Evolutionary conservation across 2,329 filamentous ascomycete genomes (phyloP).

Genomic region (Aureobasidium sp.): DNA sequence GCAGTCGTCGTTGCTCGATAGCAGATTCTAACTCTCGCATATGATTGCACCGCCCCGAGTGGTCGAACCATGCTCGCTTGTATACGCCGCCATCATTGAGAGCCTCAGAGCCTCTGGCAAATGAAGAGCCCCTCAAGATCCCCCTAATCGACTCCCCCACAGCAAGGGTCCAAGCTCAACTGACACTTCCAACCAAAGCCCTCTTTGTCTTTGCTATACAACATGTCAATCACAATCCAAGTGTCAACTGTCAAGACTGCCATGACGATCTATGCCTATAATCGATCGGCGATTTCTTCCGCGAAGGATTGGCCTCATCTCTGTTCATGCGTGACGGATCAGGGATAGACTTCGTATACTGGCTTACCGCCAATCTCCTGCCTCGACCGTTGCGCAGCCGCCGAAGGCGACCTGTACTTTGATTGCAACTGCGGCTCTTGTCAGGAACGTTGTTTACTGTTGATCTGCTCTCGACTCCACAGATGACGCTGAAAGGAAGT

Average conservation of each 20-base stretch:
- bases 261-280: not conserved
- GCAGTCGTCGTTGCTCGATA: not conserved
- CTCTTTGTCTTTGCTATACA: not conserved
- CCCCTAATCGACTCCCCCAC: not conserved
- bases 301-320: not conserved
- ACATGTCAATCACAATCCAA: constrained; percentile 7
- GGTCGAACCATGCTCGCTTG: constrained; percentile 6
- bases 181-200: not conserved
- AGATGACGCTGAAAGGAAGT: not conserved
- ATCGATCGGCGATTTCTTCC: constrained; percentile 2
- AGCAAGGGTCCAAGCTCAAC: not conserved
- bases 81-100: not conserved
- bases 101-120: not conserved
- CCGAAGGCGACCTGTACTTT: constrained; percentile 1
- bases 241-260: not conserved
- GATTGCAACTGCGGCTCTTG: constrained; percentile 4
- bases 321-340: constrained; percentile 1
- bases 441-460: constrained; percentile 2
- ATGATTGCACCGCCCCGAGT: constrained; percentile 4
- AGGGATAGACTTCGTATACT: constrained; percentile 1
- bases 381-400: constrained; percentile 1
- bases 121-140: not conserved
- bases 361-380: constrained; percentile 2
- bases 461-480: not conserved
- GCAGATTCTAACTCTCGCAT: constrained; percentile 1